phyloP scores from a whole-genome alignment of 306 rosid genomes.

The Lablab purpureus region DNA sequence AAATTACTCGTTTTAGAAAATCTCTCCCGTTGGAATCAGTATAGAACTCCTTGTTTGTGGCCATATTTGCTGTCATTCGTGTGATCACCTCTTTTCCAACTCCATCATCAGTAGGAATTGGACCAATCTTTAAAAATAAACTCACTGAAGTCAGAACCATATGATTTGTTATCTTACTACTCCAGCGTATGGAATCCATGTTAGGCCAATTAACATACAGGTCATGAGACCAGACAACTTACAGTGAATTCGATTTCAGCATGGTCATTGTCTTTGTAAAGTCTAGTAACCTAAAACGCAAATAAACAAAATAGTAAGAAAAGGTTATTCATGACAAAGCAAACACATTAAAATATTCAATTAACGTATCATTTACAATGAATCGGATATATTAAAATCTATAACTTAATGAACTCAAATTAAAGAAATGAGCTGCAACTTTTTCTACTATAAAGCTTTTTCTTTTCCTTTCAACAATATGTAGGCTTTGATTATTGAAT shows the following conservation, averaged over 20 bases:
- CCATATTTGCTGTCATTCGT: conserved; percentile 77
- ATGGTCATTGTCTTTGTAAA: conserved; percentile 84
- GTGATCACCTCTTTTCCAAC: conserved; percentile 91
- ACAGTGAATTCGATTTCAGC: conserved; percentile 95
- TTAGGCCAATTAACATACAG: conserved; percentile 7
- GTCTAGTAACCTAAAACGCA: conserved; percentile 71
- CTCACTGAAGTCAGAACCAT: conserved; percentile 47
- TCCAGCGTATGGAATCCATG: background rate
- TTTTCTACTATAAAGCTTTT: background rate
- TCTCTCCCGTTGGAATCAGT: conserved; percentile 96
- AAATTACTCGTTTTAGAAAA: conserved; percentile 78
- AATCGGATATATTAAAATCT: background rate
- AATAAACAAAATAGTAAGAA: conserved; percentile 16
- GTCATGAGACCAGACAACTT: conserved; percentile 46
- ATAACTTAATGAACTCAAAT: background rate
- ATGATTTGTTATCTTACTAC: conserved; percentile 16
- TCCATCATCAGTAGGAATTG: conserved; percentile 79
- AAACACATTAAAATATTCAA: conserved; percentile 25
- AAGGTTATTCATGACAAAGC: background rate
- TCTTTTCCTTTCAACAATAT: background rate
- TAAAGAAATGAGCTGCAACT: background rate
- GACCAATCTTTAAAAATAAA: conserved; percentile 78
- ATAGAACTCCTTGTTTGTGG: conserved; percentile 73
- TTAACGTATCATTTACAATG: conserved; percentile 6
- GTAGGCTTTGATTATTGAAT: conserved; percentile 14